A percentile compares a stretch with the other conserved stretches of the same genome.
Evolutionary conservation across 1,284 basidiomycete genomes (phyloP).

Genomic region (Phellinidium pouzarii): DNA sequence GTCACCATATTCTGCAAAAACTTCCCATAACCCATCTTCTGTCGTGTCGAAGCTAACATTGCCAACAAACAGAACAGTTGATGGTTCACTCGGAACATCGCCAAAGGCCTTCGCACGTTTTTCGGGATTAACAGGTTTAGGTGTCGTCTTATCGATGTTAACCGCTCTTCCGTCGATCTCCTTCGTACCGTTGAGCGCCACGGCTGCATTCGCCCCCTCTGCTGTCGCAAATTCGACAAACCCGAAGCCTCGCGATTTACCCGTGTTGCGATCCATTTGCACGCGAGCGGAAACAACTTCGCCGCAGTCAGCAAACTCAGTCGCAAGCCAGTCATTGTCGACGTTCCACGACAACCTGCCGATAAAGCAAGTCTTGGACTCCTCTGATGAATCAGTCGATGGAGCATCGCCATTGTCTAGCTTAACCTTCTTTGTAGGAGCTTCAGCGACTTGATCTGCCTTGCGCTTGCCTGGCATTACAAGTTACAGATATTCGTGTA

Average conservation of each 20-base stretch:
- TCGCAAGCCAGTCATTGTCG: constrained; percentile 92
- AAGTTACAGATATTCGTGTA: constrained; percentile 14
- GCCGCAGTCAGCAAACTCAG: constrained; percentile 87
- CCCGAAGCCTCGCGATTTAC: constrained; percentile 88
- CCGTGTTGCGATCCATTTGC: constrained; percentile 85
- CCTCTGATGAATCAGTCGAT: constrained; percentile 40
- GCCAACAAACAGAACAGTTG: constrained; percentile 82
- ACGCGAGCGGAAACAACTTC: constrained; percentile 85
- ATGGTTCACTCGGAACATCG: constrained; percentile 67
- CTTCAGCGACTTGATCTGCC: constrained; percentile 57
- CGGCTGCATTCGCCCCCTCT: constrained; percentile 71
- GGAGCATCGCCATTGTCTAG: constrained; percentile 45
- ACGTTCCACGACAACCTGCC: constrained; percentile 96
- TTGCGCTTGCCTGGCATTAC: constrained; percentile 70
- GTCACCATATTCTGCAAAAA: constrained; percentile 86
- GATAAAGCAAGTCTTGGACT: constrained; percentile 81
- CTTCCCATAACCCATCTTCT: constrained; percentile 88
- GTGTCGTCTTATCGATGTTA: constrained; percentile 77
- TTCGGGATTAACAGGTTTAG: constrained; percentile 53
- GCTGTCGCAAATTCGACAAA: constrained; percentile 89
- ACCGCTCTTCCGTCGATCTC: constrained; percentile 91
- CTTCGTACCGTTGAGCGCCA: constrained; percentile 65
- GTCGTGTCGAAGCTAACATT: constrained; percentile 79
- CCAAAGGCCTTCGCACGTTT: constrained; percentile 75
- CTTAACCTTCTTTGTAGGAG: constrained; percentile 81